These are phyloP conservation scores for Anacardium occidentale DNA, from an alignment of 345 rosid species.

Conservation along the genomic window DNA sequence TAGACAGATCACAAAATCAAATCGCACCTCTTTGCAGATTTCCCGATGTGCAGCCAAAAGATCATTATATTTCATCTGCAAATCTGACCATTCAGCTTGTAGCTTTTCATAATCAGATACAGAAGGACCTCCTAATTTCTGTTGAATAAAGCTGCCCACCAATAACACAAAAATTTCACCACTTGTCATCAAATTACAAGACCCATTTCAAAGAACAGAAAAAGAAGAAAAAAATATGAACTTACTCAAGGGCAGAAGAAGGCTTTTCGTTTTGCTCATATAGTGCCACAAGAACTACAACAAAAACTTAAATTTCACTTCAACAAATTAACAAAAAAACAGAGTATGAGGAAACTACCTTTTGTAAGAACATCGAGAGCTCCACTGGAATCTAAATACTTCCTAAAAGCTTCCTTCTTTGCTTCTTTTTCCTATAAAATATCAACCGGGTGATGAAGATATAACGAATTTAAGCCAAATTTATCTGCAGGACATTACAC, in stretches of 20 bases:
- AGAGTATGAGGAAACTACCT: conserved; percentile 35
- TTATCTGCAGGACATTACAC: background rate
- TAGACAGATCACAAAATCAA: background rate
- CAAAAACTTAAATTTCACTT: conserved; percentile 13
- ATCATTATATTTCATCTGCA: conserved; percentile 65
- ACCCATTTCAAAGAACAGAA: background rate
- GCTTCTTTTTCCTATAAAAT: conserved; percentile 71
- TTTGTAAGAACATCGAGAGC: conserved; percentile 82
- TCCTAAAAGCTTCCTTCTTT: conserved; percentile 88
- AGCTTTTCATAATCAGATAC: conserved; percentile 75
- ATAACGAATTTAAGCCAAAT: background rate
- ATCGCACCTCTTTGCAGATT: conserved; percentile 61
- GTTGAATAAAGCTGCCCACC: conserved; percentile 67
- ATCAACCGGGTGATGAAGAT: conserved; percentile 12
- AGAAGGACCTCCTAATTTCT: conserved; percentile 80
- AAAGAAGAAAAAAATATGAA: conserved; percentile 16
- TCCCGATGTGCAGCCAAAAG: conserved; percentile 68
- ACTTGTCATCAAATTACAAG: background rate
- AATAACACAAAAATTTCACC: background rate
- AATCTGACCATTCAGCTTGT: conserved; percentile 72
- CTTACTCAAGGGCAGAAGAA: conserved; percentile 89
- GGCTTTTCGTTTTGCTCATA: conserved; percentile 95
- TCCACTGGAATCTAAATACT: conserved; percentile 80
- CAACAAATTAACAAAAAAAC: background rate
- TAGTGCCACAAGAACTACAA: conserved; percentile 72